Conservation (phyloP, 108 stramenopile species). For the Pseudonitzschia multiseries region DNA sequence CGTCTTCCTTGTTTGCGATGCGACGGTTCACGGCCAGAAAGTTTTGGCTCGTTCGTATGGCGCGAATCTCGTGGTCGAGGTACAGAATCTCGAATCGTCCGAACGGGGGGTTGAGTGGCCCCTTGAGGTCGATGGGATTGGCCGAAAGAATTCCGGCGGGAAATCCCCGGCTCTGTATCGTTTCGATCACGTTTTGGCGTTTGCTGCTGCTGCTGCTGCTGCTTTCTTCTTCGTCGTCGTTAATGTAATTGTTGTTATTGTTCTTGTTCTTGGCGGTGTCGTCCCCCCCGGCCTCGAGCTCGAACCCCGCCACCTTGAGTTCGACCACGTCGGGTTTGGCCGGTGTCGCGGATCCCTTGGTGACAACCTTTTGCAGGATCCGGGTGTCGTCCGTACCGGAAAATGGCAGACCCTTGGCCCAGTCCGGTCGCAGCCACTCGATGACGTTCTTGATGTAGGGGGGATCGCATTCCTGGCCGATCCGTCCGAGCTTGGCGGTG, state of each 20-base stretch:
- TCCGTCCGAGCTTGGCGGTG: slow-evolving; percentile 64
- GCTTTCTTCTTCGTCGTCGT: not conserved
- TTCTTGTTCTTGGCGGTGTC: slow-evolving; percentile 12
- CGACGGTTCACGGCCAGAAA: slow-evolving; percentile 61
- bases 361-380: slow-evolving; percentile 76
- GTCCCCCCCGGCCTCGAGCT: slow-evolving; percentile 30
- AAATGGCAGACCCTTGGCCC: slow-evolving; percentile 56
- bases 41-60: slow-evolving; percentile 64
- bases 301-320: slow-evolving; percentile 64
- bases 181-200: slow-evolving; percentile 10
- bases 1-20: slow-evolving; percentile 38
- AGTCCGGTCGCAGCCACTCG: slow-evolving; percentile 72
- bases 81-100: slow-evolving; percentile 74
- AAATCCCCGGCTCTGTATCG: slow-evolving; percentile 31
- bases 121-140: slow-evolving; percentile 61
- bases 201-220: not conserved
- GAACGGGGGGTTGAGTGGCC: slow-evolving; percentile 66
- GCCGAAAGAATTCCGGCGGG: slow-evolving; percentile 45
- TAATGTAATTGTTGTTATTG: slow-evolving; percentile 8
- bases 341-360: slow-evolving; percentile 46
- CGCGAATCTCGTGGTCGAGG: slow-evolving; percentile 65
- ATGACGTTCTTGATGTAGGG: slow-evolving; percentile 81
- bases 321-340: slow-evolving; percentile 52
- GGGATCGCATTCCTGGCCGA: slow-evolving; percentile 78
- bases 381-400: slow-evolving; percentile 55